phyloP scores from a whole-genome alignment of 1,139 yeast genomes.

The Oligophagozyma castellii region DNA sequence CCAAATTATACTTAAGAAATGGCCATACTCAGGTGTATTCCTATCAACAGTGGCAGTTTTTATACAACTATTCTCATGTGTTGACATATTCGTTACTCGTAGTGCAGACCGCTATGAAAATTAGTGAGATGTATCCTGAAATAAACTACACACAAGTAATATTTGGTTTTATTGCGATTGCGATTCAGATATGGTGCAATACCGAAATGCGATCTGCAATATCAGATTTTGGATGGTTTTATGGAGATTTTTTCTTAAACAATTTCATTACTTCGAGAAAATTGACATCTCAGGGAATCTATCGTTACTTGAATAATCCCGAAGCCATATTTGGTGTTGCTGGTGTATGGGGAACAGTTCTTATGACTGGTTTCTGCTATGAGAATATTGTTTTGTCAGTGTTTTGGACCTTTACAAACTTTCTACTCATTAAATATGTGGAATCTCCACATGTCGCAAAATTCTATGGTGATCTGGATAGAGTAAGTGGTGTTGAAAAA shows the following conservation, averaged over 20 bases:
- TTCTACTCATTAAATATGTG: constrained; percentile 55
- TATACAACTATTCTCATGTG: constrained; percentile 41
- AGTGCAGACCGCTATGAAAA: constrained; percentile 22
- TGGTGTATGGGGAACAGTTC: constrained; percentile 69
- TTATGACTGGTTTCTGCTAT: constrained; percentile 42
- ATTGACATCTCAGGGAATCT: constrained; percentile 71
- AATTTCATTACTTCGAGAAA: constrained; percentile 29
- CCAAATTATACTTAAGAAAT: constrained; percentile 51
- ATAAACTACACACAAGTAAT: constrained; percentile 32
- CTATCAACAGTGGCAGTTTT: constrained; percentile 61
- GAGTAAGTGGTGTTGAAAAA: constrained; percentile 48
- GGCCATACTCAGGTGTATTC: constrained; percentile 59
- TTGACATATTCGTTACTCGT: constrained; percentile 29
- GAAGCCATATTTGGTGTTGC: constrained; percentile 73
- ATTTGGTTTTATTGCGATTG: constrained; percentile 45
- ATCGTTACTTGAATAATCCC: constrained; percentile 74
- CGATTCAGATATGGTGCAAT: constrained; percentile 62
- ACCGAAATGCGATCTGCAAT: constrained; percentile 57
- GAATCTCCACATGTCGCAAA: constrained; percentile 74
- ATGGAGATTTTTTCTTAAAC: constrained; percentile 74
- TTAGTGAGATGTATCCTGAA: constrained; percentile 7
- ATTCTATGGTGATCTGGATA: constrained; percentile 48
- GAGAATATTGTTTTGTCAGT: constrained; percentile 44
- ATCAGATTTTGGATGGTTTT: constrained; percentile 83
- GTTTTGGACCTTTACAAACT: constrained; percentile 57